Conservation (phyloP, 2,329 filamentous ascomycete genomes). For the Trichoderma aggressivum region DNA sequence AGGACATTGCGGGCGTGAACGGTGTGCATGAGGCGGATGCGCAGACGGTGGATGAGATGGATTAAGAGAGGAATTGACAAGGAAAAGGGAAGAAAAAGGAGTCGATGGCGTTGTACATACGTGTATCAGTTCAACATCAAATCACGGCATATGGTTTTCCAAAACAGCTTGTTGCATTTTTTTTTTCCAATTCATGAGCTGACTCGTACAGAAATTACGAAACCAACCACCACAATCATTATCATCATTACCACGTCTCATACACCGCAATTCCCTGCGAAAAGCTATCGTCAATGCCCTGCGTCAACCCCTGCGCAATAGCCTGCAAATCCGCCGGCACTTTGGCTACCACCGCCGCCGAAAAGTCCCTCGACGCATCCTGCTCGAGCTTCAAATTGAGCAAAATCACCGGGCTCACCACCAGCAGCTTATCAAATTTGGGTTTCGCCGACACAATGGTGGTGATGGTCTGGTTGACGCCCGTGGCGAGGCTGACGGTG, state of each 20-base stretch:
- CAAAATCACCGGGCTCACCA: constrained; percentile 44
- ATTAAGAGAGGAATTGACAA: neutral
- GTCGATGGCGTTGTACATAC: neutral
- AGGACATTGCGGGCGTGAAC: constrained; percentile 23
- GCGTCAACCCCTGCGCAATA: constrained; percentile 35
- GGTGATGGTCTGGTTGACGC: constrained; percentile 39
- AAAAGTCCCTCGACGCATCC: constrained; percentile 38
- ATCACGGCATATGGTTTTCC: neutral
- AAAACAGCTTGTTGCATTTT: neutral
- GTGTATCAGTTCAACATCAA: neutral
- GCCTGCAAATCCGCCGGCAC: constrained; percentile 34
- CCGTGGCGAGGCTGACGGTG: constrained; percentile 33
- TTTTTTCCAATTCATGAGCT: neutral
- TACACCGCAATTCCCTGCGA: constrained; percentile 31
- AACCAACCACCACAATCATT: neutral
- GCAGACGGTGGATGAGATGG: constrained; percentile 35
- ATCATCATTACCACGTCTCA: neutral
- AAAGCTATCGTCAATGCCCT: constrained; percentile 40
- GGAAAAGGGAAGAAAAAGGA: neutral
- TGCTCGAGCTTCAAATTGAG: constrained; percentile 41
- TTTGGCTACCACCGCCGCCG: constrained; percentile 38
- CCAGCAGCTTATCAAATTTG: constrained; percentile 42
- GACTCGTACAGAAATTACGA: neutral
- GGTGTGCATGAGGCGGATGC: constrained; percentile 18
- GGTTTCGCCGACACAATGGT: constrained; percentile 39